These are phyloP conservation scores for Allium fistulosum DNA, from an alignment of 106 monocot genomes.

Conservation along the genomic window DNA sequence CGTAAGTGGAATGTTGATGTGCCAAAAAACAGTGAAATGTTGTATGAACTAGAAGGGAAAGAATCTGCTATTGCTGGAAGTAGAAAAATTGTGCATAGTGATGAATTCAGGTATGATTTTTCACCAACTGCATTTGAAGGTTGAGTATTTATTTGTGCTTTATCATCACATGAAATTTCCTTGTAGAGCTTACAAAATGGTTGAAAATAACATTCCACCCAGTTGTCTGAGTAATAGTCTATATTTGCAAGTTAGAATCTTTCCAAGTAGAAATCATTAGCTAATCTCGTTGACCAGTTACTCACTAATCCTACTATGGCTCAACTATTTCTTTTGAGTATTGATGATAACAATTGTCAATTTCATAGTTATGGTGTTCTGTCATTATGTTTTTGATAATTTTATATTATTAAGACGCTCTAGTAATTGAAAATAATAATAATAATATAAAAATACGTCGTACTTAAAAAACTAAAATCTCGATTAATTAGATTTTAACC, in stretches of 20 bases:
- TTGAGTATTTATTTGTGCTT: not conserved
- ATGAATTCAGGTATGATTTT: slow-evolving; percentile 26
- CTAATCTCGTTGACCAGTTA: not conserved
- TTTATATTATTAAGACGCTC: no score
- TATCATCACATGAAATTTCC: not conserved
- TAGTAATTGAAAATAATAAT: no score
- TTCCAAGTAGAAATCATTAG: not conserved
- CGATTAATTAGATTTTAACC: no score
- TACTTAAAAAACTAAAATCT: no score
- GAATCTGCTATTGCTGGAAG: slow-evolving; percentile 41
- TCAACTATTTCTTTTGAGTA: no score
- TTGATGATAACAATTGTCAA: no score
- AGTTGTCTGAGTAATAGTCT: no score
- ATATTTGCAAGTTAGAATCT: not conserved
- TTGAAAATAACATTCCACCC: not conserved
- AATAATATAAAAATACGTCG: no score
- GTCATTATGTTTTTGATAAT: no score
- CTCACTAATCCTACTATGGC: not conserved
- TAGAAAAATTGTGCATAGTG: slow-evolving; percentile 58
- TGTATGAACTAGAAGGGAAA: slow-evolving; percentile 54
- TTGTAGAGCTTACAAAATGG: not conserved
- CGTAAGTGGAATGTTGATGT: slow-evolving; percentile 34
- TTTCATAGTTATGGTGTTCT: no score
- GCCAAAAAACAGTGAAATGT: slow-evolving; percentile 16
- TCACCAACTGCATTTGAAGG: no score